Evolutionary conservation across 495 filamentous ascomycete genomes (phyloP), one percentile per base, ranked within the genome.

Genomic region (Trichoderma gamsii): DNA sequence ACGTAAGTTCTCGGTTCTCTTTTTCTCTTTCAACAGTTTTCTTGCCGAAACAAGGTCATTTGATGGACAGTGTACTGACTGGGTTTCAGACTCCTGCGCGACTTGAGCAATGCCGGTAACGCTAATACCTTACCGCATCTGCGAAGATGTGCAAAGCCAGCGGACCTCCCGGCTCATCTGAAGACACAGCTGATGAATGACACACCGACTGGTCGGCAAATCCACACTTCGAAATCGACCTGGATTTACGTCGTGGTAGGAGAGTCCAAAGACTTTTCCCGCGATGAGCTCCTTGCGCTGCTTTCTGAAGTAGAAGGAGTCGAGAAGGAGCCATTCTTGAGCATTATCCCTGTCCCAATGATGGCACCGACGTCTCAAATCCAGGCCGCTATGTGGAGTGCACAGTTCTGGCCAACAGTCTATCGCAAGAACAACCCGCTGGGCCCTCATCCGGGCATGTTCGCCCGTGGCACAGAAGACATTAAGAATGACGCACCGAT

Each of bases 371-470:
- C 89, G 27, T 93, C 89, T 23, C 76, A 83, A 25, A 75, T 86
- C 13, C 91, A 97, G 79, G 92, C 95, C 6, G 82, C 86, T 11
- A 76, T 82, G 75, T 97, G 92, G 92, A 88, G 86, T 41, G 79
- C 84, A 32, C 82, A 84, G 35, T 89, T 92, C 74, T 99, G 95
- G 95, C 96, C 95, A 0, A 87, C 90, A 6, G 82, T 92, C 9
- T 98, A 96, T 80, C 92, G 93, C 68, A 88, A 88, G 73, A 89
- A 85, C 69, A 92, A 93, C 73, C 86, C 92, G 41, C 84, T 92
- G 74, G 86, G 92, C 64, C 83, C 92, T 70, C 87, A 92, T 76
- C 85, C 89, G 67, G 80, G 83, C 51, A 85, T 84, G 68, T 83
- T 87, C n/a, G 75, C 79, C 21, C 75, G 84, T 71, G 72, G 76